Evolutionary conservation across 1,139 yeast species (phyloP).

Genomic region (Hanseniaspora uvarum): DNA sequence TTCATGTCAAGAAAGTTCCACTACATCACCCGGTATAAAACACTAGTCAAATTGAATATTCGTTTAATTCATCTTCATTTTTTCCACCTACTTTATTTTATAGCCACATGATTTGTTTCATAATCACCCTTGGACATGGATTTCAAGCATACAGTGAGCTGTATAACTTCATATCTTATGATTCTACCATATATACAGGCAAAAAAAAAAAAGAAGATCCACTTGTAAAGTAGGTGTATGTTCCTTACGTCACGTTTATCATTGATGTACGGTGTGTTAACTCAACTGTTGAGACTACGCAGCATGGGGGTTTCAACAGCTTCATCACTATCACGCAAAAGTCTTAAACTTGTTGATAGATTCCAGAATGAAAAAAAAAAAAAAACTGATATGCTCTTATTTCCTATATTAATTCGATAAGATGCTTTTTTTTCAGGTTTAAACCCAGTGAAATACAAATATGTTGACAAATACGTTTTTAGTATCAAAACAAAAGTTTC

Average conservation of each 20-base stretch:
- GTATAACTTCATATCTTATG: not conserved
- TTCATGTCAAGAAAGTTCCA: not conserved
- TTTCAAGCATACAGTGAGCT: no score
- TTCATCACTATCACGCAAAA: no score
- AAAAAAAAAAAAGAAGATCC: no score
- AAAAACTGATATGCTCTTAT: not conserved
- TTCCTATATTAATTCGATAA: not conserved
- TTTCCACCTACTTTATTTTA: not conserved
- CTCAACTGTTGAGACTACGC: no score
- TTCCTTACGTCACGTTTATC: not conserved
- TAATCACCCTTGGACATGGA: no score
- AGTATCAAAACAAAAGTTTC: not conserved
- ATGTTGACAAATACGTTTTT: not conserved
- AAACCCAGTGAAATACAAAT: not conserved
- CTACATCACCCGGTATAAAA: not conserved
- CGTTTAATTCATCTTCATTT: not conserved
- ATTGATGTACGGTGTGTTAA: no score
- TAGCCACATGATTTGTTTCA: not conserved
- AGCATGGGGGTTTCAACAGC: no score
- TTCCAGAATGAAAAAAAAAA: not conserved
- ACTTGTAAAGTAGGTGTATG: not conserved
- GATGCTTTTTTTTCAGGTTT: not conserved
- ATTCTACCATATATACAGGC: no score
- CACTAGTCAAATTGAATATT: not conserved
- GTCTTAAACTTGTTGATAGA: not conserved